Evolutionary conservation across 2,329 filamentous ascomycete genomes (phyloP).

Genomic region (Penicillium brasilianum): DNA sequence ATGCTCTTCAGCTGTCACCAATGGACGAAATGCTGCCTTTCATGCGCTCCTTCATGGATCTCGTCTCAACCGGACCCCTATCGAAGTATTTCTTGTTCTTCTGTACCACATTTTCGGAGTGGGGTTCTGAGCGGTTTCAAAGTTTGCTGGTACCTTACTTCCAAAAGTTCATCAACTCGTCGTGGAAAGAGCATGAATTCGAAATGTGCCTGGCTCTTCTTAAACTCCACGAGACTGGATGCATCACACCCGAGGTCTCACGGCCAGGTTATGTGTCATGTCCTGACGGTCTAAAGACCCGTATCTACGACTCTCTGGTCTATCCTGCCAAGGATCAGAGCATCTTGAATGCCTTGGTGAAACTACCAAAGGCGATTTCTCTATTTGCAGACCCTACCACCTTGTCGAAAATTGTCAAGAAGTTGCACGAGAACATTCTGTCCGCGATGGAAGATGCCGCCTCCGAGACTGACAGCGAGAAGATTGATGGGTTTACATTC

Average conservation of each 20-base stretch:
- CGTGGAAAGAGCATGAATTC: slow-evolving; percentile 73
- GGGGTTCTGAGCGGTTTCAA: slow-evolving; percentile 75
- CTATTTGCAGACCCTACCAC: slow-evolving; percentile 66
- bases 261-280: slow-evolving; percentile 47
- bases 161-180: slow-evolving; percentile 77
- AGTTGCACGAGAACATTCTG: slow-evolving; percentile 69
- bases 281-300: slow-evolving; percentile 66
- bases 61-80: slow-evolving; percentile 68
- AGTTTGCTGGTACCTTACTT: slow-evolving; percentile 80
- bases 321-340: slow-evolving; percentile 62
- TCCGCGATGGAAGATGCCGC: slow-evolving; percentile 66
- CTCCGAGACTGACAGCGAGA: slow-evolving; percentile 63
- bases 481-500: slow-evolving; percentile 51
- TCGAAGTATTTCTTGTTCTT: slow-evolving; percentile 80
- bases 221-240: slow-evolving; percentile 57
- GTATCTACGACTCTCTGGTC: slow-evolving; percentile 73
- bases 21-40: slow-evolving; percentile 78
- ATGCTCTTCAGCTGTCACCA: slow-evolving; percentile 75
- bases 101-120: slow-evolving; percentile 77
- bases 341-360: slow-evolving; percentile 70
- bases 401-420: slow-evolving; percentile 67
- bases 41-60: slow-evolving; percentile 68
- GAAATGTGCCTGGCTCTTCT: slow-evolving; percentile 72
- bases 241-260: slow-evolving; percentile 57
- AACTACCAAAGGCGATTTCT: slow-evolving; percentile 64